phyloP scores from a whole-genome alignment of 768 basidiomycete genomes.

The Dioszegia aurantiaca region DNA sequence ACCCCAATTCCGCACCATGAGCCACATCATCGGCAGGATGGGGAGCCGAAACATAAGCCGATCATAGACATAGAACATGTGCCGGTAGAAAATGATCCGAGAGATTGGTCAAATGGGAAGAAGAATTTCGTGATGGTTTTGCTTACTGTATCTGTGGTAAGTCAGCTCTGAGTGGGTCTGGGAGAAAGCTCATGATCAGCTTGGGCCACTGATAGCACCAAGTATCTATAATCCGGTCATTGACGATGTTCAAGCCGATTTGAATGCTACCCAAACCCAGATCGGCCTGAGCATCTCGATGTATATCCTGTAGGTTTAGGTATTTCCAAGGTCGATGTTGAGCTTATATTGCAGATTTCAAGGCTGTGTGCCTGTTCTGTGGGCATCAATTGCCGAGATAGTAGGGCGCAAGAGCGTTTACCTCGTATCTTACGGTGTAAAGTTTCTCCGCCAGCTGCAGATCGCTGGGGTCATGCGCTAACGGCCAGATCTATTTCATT shows the following conservation, averaged over 20 bases:
- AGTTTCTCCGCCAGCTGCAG: constrained; percentile 5
- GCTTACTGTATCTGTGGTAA: constrained; percentile 35
- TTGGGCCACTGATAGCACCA: constrained; percentile 50
- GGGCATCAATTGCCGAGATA: constrained; percentile 45
- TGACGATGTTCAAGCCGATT: constrained; percentile 45
- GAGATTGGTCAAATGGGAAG: constrained; percentile 49
- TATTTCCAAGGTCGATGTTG: background rate
- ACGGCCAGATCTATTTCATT: constrained; percentile 44
- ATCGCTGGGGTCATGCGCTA: background rate
- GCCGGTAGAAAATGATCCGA: constrained; percentile 53
- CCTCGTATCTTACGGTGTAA: constrained; percentile 47
- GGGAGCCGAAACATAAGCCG: constrained; percentile 5
- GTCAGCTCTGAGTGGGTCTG: constrained; percentile 7
- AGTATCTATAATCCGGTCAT: constrained; percentile 53
- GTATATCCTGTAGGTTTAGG: constrained; percentile 48
- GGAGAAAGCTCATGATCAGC: constrained; percentile 23
- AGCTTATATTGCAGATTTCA: constrained; percentile 21
- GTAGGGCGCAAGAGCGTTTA: constrained; percentile 50
- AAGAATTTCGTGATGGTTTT: constrained; percentile 42
- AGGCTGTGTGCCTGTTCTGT: constrained; percentile 42
- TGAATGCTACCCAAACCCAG: constrained; percentile 47
- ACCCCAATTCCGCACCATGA: background rate
- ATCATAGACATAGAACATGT: constrained; percentile 53
- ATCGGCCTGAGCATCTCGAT: constrained; percentile 49
- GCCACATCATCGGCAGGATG: background rate